A percentile compares a stretch with the other conserved stretches of the same genome.
Conservation (phyloP, 345 rosid species). For the Eucalyptus sideroxylon region DNA sequence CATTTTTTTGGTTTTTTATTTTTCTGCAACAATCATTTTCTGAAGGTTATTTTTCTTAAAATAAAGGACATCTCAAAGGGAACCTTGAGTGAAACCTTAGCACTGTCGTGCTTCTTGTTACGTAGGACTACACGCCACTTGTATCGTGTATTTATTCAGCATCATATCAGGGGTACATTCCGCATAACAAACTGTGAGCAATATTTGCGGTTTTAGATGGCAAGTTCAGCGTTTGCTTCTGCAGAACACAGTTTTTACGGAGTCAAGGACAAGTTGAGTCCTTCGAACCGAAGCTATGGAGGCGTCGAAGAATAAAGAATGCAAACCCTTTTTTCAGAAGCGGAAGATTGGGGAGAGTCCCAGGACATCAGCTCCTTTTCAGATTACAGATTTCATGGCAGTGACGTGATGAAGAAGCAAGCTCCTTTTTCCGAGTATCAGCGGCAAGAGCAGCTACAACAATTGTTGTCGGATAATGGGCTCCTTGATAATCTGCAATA, state of each 20-base stretch:
- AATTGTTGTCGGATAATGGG: not conserved
- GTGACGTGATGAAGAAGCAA: not conserved
- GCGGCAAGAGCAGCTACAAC: not conserved
- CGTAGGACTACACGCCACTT: not conserved
- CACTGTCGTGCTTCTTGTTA: not conserved
- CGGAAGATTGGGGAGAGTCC: not conserved
- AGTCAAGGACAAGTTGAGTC: conserved; percentile 1
- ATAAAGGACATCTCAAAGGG: not conserved
- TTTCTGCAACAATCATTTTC: too few relatives aligned
- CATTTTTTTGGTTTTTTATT: too few relatives aligned
- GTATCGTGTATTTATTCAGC: not conserved
- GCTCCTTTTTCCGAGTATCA: conserved; percentile 3
- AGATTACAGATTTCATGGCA: conserved; percentile 3
- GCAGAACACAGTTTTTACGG: not conserved
- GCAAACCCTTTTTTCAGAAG: not conserved
- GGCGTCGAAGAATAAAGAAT: not conserved
- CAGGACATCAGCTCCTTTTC: not conserved
- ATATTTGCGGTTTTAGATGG: not conserved
- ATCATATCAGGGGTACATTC: not conserved
- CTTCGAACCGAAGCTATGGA: not conserved
- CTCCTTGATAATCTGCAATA: conserved; percentile 4
- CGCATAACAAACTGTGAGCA: not conserved
- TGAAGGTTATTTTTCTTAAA: not conserved
- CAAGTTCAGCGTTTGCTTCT: not conserved
- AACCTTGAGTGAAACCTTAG: not conserved